Percentiles rank a stretch among this genome's conserved stretches.
Conservation (phyloP, 345 rosid species). For the Streptanthus diversifolius region DNA sequence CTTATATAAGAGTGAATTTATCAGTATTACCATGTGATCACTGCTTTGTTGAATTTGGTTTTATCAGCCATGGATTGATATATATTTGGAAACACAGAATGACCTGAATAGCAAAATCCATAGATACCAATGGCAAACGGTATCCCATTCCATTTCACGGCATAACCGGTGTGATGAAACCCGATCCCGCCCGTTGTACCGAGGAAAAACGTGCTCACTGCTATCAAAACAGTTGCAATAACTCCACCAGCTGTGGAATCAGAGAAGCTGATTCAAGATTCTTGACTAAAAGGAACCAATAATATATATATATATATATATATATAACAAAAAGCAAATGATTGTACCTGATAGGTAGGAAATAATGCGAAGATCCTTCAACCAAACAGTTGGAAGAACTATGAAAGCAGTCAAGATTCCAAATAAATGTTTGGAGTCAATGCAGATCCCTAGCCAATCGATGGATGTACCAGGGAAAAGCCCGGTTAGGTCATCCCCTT, state of each 20-base stretch:
- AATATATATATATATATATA: background rate
- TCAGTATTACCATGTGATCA: constrained; percentile 46
- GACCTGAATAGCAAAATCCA: constrained; percentile 80
- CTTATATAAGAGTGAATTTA: constrained; percentile 11
- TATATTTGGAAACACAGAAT: constrained; percentile 89
- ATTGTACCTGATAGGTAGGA: constrained; percentile 81
- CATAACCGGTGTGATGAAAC: constrained; percentile 64
- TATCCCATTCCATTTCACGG: constrained; percentile 74
- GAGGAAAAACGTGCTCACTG: constrained; percentile 52
- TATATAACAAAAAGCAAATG: background rate
- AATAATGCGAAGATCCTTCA: constrained; percentile 70
- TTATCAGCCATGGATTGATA: constrained; percentile 98
- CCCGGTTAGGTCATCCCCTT: constrained; percentile 84
- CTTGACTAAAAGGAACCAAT: constrained; percentile 14
- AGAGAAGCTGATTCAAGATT: constrained; percentile 11
- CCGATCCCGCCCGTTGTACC: constrained; percentile 64
- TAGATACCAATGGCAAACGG: constrained; percentile 86
- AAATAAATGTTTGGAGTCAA: constrained; percentile 74
- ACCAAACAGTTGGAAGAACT: constrained; percentile 84
- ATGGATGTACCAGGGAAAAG: constrained; percentile 79
- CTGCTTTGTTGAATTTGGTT: constrained; percentile 63
- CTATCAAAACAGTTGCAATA: constrained; percentile 57
- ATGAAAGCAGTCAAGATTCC: constrained; percentile 67
- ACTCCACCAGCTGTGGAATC: constrained; percentile 76
- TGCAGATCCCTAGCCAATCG: constrained; percentile 48